Evolutionary conservation across 805 yeast genomes (phyloP).

Genomic region (Barnettozyma sp.): DNA sequence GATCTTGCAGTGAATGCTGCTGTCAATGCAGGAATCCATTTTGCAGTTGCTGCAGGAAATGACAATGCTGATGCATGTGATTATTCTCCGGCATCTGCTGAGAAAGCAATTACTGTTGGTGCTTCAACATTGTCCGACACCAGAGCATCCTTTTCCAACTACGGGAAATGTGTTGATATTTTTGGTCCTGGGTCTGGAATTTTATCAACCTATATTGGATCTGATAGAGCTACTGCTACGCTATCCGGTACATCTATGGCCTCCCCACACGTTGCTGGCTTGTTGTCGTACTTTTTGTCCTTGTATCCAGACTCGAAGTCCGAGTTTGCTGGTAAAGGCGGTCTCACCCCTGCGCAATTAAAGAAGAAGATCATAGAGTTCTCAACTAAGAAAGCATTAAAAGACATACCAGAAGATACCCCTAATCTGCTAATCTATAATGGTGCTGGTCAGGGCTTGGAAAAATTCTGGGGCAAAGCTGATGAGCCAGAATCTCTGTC

Average conservation of each 20-base stretch:
- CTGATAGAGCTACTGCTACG: slow-evolving; percentile 67
- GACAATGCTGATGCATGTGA: slow-evolving; percentile 90
- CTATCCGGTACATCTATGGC: slow-evolving; percentile 98
- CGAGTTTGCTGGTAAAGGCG: slow-evolving; percentile 48
- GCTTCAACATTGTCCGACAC: slow-evolving; percentile 84
- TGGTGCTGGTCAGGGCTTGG: slow-evolving; percentile 69
- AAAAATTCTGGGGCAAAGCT: slow-evolving; percentile 25
- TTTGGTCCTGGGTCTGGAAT: slow-evolving; percentile 95
- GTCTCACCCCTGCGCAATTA: slow-evolving; percentile 64
- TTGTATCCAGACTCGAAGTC: slow-evolving; percentile 72
- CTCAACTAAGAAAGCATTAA: slow-evolving; percentile 53
- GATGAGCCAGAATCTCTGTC: slow-evolving; percentile 5
- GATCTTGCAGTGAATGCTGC: slow-evolving; percentile 89
- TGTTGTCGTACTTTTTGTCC: slow-evolving; percentile 82
- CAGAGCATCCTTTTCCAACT: slow-evolving; percentile 94
- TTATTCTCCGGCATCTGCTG: slow-evolving; percentile 86
- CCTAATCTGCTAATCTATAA: slow-evolving; percentile 74
- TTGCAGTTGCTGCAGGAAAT: slow-evolving; percentile 96
- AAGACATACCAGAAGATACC: slow-evolving; percentile 63
- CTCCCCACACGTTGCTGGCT: slow-evolving; percentile 91
- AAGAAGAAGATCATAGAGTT: slow-evolving; percentile 68
- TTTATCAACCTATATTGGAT: slow-evolving; percentile 77
- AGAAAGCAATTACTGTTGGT: slow-evolving; percentile 84
- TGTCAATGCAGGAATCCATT: slow-evolving; percentile 78
- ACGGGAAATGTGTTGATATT: slow-evolving; percentile 91